Conservation (phyloP, 1,284 basidiomycete species). For the Ustilago sp. region DNA sequence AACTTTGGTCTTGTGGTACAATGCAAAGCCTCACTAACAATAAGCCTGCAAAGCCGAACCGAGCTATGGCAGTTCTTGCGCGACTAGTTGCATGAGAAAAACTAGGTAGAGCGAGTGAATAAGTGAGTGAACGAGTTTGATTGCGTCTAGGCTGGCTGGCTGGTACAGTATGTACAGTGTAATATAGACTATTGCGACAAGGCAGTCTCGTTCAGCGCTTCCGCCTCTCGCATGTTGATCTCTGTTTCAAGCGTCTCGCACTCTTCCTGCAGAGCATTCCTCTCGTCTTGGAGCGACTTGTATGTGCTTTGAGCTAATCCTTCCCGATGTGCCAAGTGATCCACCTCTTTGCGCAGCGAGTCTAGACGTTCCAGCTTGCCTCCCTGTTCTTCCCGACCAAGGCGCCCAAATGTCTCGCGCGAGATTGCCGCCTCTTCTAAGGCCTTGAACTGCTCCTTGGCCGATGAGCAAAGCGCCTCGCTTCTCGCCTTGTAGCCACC, state of each 20-base stretch:
- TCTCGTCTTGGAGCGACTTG: conserved; percentile 50
- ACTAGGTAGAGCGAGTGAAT: too few relatives aligned
- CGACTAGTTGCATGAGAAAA: not conserved
- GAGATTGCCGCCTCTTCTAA: conserved; percentile 49
- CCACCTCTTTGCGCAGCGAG: conserved; percentile 58
- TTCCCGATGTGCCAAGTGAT: conserved; percentile 51
- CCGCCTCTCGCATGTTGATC: conserved; percentile 66
- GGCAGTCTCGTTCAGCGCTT: conserved; percentile 43
- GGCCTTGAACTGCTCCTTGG: conserved; percentile 37
- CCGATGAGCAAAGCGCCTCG: conserved; percentile 75
- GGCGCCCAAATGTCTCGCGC: conserved; percentile 53
- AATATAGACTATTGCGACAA: conserved; percentile 12
- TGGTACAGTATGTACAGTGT: not conserved
- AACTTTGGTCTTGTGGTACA: not conserved
- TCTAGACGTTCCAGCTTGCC: conserved; percentile 57
- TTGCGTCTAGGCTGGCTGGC: not conserved
- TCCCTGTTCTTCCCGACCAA: conserved; percentile 56
- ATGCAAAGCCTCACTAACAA: not conserved
- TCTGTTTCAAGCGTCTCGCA: conserved; percentile 61
- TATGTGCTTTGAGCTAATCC: conserved; percentile 56
- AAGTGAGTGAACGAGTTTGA: not conserved
- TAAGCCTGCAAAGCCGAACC: not conserved
- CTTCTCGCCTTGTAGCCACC: conserved; percentile 90
- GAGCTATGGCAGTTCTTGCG: not conserved
- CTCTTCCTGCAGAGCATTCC: conserved; percentile 47